Evolutionary conservation across 2,329 filamentous ascomycete species (phyloP).

Genomic region (Thielaviopsis ethacetica): DNA sequence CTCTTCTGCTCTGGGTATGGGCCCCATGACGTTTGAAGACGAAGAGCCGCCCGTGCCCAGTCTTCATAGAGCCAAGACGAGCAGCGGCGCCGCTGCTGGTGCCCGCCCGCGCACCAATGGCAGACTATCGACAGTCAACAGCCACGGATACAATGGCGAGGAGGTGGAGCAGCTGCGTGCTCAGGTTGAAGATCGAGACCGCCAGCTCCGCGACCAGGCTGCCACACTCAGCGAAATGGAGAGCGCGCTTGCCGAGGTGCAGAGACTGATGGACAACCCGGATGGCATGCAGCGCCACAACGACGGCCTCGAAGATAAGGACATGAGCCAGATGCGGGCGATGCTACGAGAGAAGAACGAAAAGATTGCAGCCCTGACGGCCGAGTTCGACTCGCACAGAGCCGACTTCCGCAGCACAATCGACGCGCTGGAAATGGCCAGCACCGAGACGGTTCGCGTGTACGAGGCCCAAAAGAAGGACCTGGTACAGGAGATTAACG

Average conservation of each 20-base stretch:
- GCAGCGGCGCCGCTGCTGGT: conserved; percentile 38
- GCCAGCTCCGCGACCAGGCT: conserved; percentile 77
- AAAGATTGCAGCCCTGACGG: conserved; percentile 80
- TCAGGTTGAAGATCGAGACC: conserved; percentile 70
- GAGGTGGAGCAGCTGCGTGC: conserved; percentile 57
- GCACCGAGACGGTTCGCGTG: conserved; percentile 85
- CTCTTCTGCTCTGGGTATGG: conserved; percentile 38
- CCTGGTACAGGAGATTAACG: conserved; percentile 65
- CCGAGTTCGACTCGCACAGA: conserved; percentile 86
- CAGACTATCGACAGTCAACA: conserved; percentile 34
- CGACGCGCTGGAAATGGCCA: conserved; percentile 88
- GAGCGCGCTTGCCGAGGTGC: conserved; percentile 62
- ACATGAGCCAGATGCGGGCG: conserved; percentile 61
- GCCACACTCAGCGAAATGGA: conserved; percentile 80
- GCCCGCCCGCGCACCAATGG: conserved; percentile 34
- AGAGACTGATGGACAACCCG: conserved; percentile 46
- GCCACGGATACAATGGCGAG: conserved; percentile 43
- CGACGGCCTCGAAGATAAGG: conserved; percentile 42
- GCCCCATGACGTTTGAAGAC: conserved; percentile 31
- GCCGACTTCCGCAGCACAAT: conserved; percentile 95
- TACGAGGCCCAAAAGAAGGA: conserved; percentile 89
- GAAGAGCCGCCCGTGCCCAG: conserved; percentile 27
- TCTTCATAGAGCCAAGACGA: conserved; percentile 17
- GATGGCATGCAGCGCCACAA: conserved; percentile 27
- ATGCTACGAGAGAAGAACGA: conserved; percentile 90